Evolutionary conservation across 2,329 filamentous ascomycete genomes (phyloP).

Genomic region (Scortechinia acanthostroma): DNA sequence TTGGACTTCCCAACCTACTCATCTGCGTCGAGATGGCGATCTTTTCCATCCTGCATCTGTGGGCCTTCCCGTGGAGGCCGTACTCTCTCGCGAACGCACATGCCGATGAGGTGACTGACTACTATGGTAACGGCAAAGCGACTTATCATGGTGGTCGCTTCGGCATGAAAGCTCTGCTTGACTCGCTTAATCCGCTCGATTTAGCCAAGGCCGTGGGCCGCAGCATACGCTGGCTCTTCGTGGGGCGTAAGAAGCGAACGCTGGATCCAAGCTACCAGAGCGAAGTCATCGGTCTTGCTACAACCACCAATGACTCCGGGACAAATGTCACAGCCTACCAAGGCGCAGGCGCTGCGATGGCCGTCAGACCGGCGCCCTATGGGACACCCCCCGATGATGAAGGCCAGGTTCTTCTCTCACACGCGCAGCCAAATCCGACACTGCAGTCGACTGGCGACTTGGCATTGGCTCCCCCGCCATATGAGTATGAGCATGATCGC

Average conservation of each 20-base stretch:
- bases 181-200: slow-evolving; percentile 77
- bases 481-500: background rate
- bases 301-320: background rate
- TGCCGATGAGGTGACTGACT: slow-evolving; percentile 26
- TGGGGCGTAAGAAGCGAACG: slow-evolving; percentile 58
- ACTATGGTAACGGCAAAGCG: slow-evolving; percentile 31
- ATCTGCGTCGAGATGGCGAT: slow-evolving; percentile 80
- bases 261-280: slow-evolving; percentile 40
- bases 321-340: background rate
- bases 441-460: background rate
- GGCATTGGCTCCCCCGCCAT: background rate
- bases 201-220: slow-evolving; percentile 73
- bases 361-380: no score
- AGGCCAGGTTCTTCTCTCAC: background rate
- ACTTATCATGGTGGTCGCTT: slow-evolving; percentile 57
- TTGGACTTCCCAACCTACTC: slow-evolving; percentile 72
- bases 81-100: slow-evolving; percentile 44
- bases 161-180: slow-evolving; percentile 57
- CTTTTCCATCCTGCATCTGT: slow-evolving; percentile 73
- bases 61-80: slow-evolving; percentile 71
- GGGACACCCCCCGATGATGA: background rate
- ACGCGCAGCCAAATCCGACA: background rate
- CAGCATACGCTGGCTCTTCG: slow-evolving; percentile 73
- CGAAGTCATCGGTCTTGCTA: background rate
- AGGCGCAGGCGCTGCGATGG: background rate